phyloP scores from a whole-genome alignment of 2,329 filamentous ascomycete species.

The Fusarium sp. region DNA sequence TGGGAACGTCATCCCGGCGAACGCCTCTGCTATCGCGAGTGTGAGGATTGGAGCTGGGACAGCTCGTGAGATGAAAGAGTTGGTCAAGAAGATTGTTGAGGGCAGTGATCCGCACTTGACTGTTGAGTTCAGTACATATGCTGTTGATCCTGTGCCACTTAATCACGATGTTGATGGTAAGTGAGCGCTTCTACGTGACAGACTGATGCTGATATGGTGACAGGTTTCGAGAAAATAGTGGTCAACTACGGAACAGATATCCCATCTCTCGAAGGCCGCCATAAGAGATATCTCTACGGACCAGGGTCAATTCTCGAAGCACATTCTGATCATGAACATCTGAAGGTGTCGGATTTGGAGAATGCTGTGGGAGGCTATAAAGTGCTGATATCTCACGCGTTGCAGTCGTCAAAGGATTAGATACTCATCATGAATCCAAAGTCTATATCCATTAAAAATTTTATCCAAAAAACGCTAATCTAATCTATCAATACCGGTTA shows the following conservation, averaged over 20 bases:
- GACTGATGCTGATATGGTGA: rapidly evolving
- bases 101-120: not conserved
- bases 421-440: not conserved
- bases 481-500: not conserved
- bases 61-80: not conserved
- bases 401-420: no score
- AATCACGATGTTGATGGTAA: constrained; percentile 7
- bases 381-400: not conserved
- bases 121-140: not conserved
- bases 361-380: not conserved
- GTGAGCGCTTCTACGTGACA: rapidly evolving
- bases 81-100: not conserved
- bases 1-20: not conserved
- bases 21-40: not conserved
- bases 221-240: constrained; percentile 4
- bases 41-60: constrained; percentile 1
- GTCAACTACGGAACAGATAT: constrained; percentile 14
- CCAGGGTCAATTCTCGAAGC: constrained; percentile 12
- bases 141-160: not conserved
- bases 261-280: not conserved
- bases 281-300: constrained; percentile 10
- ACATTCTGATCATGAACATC: constrained; percentile 17
- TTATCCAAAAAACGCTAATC: not conserved
- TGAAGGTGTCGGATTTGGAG: constrained; percentile 6
- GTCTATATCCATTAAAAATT: not conserved